A percentile compares a stretch with the other conserved stretches of the same genome.
Conservation (phyloP, 176 grass and related monocot genomes). For the Stipa capillata region DNA sequence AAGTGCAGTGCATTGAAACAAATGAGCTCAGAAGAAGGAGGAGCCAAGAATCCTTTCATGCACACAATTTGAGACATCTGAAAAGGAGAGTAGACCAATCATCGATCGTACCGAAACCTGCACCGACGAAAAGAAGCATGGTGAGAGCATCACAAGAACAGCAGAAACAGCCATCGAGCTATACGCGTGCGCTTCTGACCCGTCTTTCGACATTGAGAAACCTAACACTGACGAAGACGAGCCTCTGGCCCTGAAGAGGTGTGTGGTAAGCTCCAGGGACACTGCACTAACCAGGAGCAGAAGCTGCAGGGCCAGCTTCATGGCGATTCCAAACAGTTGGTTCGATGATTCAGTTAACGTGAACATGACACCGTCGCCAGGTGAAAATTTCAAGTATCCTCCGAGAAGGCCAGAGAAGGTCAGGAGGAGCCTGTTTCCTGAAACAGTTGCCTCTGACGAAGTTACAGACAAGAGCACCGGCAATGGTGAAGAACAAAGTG, state of each 20-base stretch:
- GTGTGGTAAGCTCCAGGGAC: constrained; percentile 35
- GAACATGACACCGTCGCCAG: constrained; percentile 30
- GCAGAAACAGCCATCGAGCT: constrained; percentile 24
- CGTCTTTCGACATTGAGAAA: constrained; percentile 23
- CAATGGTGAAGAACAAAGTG: constrained; percentile 22
- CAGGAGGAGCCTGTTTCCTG: constrained; percentile 27
- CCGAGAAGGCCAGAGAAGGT: constrained; percentile 37
- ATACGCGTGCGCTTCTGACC: constrained; percentile 32
- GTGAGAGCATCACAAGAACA: constrained; percentile 15
- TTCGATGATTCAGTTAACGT: constrained; percentile 34
- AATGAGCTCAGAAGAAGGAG: constrained; percentile 22
- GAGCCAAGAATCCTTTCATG: constrained; percentile 35
- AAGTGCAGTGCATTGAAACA: constrained; percentile 68
- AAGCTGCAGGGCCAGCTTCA: constrained; percentile 82
- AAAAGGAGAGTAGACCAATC: background rate
- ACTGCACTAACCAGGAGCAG: constrained; percentile 45
- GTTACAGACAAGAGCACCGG: constrained; percentile 17
- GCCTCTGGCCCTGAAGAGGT: constrained; percentile 32
- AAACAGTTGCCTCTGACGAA: constrained; percentile 8
- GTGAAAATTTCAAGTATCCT: constrained; percentile 27
- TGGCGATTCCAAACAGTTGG: constrained; percentile 54
- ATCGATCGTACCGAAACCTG: background rate
- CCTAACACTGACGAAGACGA: constrained; percentile 2
- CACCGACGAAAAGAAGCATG: background rate
- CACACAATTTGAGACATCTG: constrained; percentile 13